Evolutionary conservation across 2,329 filamentous ascomycete species (phyloP).

Genomic region (Periconia digitata): DNA sequence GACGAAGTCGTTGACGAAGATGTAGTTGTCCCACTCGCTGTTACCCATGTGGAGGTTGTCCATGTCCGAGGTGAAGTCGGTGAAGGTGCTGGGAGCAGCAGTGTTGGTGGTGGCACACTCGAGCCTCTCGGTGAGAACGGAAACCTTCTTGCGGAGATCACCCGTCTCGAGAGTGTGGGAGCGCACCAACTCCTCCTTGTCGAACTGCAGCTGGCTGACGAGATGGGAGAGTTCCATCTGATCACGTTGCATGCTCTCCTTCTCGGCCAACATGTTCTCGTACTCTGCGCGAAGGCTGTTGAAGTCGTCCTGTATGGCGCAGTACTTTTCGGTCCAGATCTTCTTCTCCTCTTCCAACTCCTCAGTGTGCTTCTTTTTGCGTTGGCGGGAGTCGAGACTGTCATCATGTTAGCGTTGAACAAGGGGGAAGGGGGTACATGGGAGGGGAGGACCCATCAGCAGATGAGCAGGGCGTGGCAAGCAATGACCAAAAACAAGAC

Average conservation of each 20-base stretch:
- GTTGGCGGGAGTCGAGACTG: constrained; percentile 91
- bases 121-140: constrained; percentile 73
- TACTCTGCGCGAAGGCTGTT: constrained; percentile 66
- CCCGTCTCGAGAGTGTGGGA: constrained; percentile 86
- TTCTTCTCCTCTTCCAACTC: constrained; percentile 97
- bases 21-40: constrained; percentile 77
- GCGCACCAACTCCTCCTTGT: constrained; percentile 91
- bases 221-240: constrained; percentile 75
- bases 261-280: constrained; percentile 48
- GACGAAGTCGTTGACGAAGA: constrained; percentile 72
- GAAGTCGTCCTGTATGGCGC: constrained; percentile 76
- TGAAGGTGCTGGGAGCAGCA: constrained; percentile 62
- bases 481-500: constrained; percentile 23
- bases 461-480: constrained; percentile 23
- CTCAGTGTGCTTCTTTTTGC: constrained; percentile 98
- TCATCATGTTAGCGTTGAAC: constrained; percentile 40
- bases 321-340: constrained; percentile 75
- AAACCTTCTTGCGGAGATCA: constrained; percentile 89
- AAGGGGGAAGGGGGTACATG: constrained; percentile 19
- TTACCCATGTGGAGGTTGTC: constrained; percentile 79
- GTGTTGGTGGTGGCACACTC: constrained; percentile 56
- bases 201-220: constrained; percentile 74
- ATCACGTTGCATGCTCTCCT: constrained; percentile 71
- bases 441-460: neutral
- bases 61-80: constrained; percentile 76